Evolutionary conservation across 1,284 basidiomycete species (phyloP), one percentile per base, ranked within the genome.

Genomic region (Cryptococcus sp.): DNA sequence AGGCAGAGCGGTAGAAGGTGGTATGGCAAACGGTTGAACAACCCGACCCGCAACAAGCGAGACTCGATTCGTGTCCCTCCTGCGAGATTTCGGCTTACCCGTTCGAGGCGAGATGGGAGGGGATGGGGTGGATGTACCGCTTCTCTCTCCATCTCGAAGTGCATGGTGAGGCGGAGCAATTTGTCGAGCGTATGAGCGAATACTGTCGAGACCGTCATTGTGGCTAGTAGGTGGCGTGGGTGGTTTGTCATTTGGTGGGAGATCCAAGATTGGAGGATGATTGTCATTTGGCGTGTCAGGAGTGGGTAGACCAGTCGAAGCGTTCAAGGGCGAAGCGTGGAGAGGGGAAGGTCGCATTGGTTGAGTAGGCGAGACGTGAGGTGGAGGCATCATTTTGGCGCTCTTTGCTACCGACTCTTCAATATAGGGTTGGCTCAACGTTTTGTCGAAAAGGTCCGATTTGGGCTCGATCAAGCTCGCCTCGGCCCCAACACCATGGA

Each of bases 21-120:
- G 66, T 35, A 68, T 62, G 11, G 64, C 56, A 43, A 72, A 68
- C 5, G 73, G 71, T 44, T 68, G 65, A 16, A 71, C 63, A 4
- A 70, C 57, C 31, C 71, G 61, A 3, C 73, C 73, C 5, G 72
- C 72, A 18, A 75, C 65, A 1, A 70, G 56, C 0, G 71, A 73
- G 16, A 73, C 57, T 2, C 72, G 64, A 35, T 59, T 61, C 2
- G 62, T 69, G 50, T 72, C 67, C 19, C 73, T 57, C 10, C 68
- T 53, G n/a, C 71, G 55, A 5, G 68, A 62, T 5, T 66, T 58
- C 3, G 70, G 66, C 5, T 57, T 42, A n/a, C 42, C 24, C 14
- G 28, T 31, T 7, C 14, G 28, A 5, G 65, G 65, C 9, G 65
- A 57, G 35, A 40, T 48, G 18, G 60, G 58, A 6, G 60, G 57